Base-by-base conservation (phyloP, 306 rosid species). In the Trifolium dubium region DNA sequence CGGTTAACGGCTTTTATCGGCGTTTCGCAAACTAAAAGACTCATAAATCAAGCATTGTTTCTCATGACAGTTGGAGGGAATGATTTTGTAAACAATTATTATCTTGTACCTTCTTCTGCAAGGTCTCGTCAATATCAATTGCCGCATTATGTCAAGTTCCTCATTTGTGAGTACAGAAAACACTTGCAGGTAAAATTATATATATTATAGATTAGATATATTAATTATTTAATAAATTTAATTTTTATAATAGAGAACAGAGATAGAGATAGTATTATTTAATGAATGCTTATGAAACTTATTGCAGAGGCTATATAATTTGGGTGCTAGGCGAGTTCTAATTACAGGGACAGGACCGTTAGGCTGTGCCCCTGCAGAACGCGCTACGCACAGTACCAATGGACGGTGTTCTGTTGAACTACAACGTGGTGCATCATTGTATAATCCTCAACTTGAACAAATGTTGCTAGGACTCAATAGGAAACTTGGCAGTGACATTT, bases 281-380 rank as follows among this genome's bases (percentile, higher is more conserved):
- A 12, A 62, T 23, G 13, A 11, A 11, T n/a, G 5, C 9, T 50
- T n/a, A n/a, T 15, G 8, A 6, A n/a, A 15, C 56, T 50, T 50
- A 64, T 72, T 91, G 41, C 64, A 89, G 92, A 80, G 44, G 61
- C 76, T 91, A 41, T 78, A 87, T 59, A 54, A 69, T 10, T 69
- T 89, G 5, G 97, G 92, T 50, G 92, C 84, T 3, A 23, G 91
- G 6, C 73, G 95, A 74, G 89, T 89, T 39, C 28, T 89, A 28
- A 95, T 91, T 65, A 87, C 95, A 0, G 95, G 97, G 0, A 86
- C 92, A 0, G 90, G 96, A 55, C 91, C 90, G 15, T 1, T 92
- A 67, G 97, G 92, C 2, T 86, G 97, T 65, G 96, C 53, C 29
- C 96, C 92, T 0, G 92, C 96, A 11, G 97, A 92, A 54, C 49